phyloP scores from a whole-genome alignment of 1,139 yeast species.

The Torulaspora pretoriensis region DNA sequence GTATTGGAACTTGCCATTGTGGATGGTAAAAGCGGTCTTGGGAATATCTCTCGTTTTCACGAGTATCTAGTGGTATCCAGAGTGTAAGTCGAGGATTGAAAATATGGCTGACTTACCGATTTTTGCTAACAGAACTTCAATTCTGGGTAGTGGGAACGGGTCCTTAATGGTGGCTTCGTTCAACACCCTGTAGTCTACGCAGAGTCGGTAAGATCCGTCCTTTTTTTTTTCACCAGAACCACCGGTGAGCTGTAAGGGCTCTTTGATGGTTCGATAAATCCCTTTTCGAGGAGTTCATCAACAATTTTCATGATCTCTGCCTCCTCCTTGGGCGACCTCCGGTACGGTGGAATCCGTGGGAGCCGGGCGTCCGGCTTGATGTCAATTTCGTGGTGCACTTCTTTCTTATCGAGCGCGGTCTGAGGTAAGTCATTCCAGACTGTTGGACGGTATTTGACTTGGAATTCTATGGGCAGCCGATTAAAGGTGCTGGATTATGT shows the following conservation, averaged over 20 bases:
- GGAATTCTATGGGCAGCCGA: too few relatives aligned
- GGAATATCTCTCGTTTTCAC: background rate
- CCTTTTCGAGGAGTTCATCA: background rate
- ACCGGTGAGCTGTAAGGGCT: constrained; percentile 23
- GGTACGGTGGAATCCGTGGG: too few relatives aligned
- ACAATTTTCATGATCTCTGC: background rate
- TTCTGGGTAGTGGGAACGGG: background rate
- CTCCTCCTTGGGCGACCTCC: too few relatives aligned
- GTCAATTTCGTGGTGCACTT: too few relatives aligned
- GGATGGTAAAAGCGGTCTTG: constrained; percentile 1
- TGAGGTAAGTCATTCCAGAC: too few relatives aligned
- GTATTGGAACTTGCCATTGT: constrained; percentile 12
- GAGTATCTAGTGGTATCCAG: background rate
- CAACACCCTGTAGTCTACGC: background rate
- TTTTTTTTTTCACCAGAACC: constrained; percentile 23
- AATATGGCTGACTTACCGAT: background rate
- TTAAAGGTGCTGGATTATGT: too few relatives aligned
- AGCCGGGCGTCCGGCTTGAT: too few relatives aligned
- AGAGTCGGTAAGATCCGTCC: constrained; percentile 20
- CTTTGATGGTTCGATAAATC: constrained; percentile 7
- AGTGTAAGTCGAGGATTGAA: background rate
- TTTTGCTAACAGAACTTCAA: background rate
- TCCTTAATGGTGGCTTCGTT: background rate
- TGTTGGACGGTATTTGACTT: too few relatives aligned
- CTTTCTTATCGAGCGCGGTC: too few relatives aligned